Evolutionary conservation across 1,284 basidiomycete genomes (phyloP), one percentile per base, ranked within the genome.

Genomic region (Sphagnurus paluster): DNA sequence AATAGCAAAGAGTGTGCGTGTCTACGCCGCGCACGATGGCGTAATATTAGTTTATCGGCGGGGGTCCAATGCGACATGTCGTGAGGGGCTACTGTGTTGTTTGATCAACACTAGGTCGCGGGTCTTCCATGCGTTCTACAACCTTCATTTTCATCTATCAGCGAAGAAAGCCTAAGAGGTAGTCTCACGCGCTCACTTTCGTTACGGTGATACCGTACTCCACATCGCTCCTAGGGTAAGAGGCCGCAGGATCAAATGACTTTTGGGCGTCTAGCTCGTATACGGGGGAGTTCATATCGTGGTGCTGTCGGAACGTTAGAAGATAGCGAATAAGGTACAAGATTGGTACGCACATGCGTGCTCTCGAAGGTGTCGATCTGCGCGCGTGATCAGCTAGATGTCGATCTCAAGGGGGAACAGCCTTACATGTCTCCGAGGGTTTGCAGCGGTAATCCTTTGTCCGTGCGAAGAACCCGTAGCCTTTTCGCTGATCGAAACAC

Each of bases 151-250:
- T 8, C 17, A 19, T 10, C 3, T 35, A 11, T 42, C 5, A 29
- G 13, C 13, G 25, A 25, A 7, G 16, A 14, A 8, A 21, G 6
- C 6, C 16, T 24, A n/a, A n/a, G n/a, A n/a, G n/a, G n/a, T n/a
- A n/a, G n/a, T n/a, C n/a, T 2, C n/a, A 7, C 3, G 41, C 14
- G 34, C 50, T 16, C 13, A 65, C 68, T 55, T 68, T 68, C 5
- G 69, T 70, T 23, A 70, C 64, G 25, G 64, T 67, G 25, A 71
- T 65, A 3, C 67, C 69, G 30, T 59, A 67, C 42, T 66, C 65
- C 0, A 63, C 47, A 29, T 64, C 61, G 5, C 43, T 46, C 2
- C 38, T 53, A 13, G 33, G 17, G 26, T 38, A 56, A 17, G 53
- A 56, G 1, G 54, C 40, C 11, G 52, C 17, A 17, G 52, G 54